Conservation (phyloP, 345 rosid species). For the Syzygium aqueum region DNA sequence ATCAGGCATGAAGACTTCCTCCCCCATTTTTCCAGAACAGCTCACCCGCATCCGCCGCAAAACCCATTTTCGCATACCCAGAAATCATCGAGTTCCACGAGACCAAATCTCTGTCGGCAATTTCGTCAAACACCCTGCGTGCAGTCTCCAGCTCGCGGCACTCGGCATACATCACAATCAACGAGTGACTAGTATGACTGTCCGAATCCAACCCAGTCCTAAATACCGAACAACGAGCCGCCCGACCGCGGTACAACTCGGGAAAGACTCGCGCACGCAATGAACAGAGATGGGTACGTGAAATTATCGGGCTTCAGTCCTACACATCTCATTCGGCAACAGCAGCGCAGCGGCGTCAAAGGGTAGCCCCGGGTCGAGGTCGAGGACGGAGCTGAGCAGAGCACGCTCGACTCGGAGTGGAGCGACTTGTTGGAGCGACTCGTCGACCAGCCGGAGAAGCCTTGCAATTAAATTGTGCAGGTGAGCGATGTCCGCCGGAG, state of each 20-base stretch:
- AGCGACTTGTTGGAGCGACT: too few relatives aligned
- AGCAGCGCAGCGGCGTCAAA: constrained; percentile 25
- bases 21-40: constrained; percentile 57
- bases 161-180: constrained; percentile 49
- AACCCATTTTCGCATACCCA: constrained; percentile 64
- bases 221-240: constrained; percentile 45
- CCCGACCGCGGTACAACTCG: constrained; percentile 34
- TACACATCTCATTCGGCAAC: constrained; percentile 40
- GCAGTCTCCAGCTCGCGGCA: constrained; percentile 29
- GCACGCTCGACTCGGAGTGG: too few relatives aligned
- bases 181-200: constrained; percentile 48
- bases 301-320: constrained; percentile 58
- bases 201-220: constrained; percentile 51
- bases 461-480: too few relatives aligned
- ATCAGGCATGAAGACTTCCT: constrained; percentile 49
- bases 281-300: constrained; percentile 66
- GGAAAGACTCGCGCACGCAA: constrained; percentile 45
- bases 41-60: constrained; percentile 42
- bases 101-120: constrained; percentile 45
- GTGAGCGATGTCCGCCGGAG: too few relatives aligned
- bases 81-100: constrained; percentile 96
- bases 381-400: too few relatives aligned
- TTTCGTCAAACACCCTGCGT: constrained; percentile 71
- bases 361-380: too few relatives aligned
- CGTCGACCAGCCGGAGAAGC: too few relatives aligned